Base-by-base conservation (phyloP, 163 green algal genomes). In the Picocystis sp. region DNA sequence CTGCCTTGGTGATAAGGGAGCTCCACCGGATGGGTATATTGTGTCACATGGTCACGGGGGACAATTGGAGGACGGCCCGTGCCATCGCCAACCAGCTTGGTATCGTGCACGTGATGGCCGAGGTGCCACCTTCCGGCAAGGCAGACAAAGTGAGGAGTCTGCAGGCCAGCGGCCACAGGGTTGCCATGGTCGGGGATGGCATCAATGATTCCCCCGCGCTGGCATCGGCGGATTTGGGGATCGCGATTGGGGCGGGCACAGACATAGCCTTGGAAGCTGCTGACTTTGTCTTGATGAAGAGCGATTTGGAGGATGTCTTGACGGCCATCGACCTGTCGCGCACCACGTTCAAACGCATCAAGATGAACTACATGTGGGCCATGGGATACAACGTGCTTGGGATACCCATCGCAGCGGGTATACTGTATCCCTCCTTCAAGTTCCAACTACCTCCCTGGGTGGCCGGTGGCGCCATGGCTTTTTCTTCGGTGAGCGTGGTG, bases 201-300 rank as follows among this genome's bases (percentile, higher is more conserved):
- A 71, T 97, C 35, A 98, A 98, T 62, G 89, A 98, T 69, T 75
- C 78, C 0, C 88, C 90, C 2, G 90, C 90, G 22, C 73, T 98
- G 48, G 81, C 84, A 0, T 70, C 80, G 12, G 86, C 89, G 0
- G 81, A 95, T 60, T 74, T 98, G 17, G 90, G 89, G 45, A 87
- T 98, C 42, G 90, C 90, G 1, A 78, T 98, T 1, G 89, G 61
- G 53, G 73, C 46, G 74, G 85, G 84, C 46, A 79, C 83, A 1
- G 84, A 93, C 45, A 70, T 94, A 10, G 84, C 84, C 8, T 76
- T 92, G 9, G 84, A 94, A 58, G 73, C 74, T 3, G 77, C 74
- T 1, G 78, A 93, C 45, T 82, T 85, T 55, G 82, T 96, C 45
- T 75, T 97, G 0, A 93, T 95, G 78, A 62, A 81, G 0, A 56